phyloP scores from a whole-genome alignment of 1,284 basidiomycete genomes.

The Trametes hirsuta region DNA sequence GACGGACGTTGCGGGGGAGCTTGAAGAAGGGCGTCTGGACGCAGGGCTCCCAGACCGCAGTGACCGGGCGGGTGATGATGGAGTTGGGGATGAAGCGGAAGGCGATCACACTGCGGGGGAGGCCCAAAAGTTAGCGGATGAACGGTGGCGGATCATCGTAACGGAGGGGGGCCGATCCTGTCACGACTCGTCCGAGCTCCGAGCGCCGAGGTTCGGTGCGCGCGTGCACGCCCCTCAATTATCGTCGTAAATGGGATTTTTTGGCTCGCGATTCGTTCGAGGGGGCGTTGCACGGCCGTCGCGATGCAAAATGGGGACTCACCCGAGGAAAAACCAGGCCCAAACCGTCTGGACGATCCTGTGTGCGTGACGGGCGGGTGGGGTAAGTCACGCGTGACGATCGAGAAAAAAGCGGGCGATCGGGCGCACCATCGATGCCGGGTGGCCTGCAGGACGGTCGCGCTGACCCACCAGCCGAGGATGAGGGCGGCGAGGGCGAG shows the following conservation, averaged over 20 bases:
- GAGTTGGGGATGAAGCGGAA: slow-evolving; percentile 80
- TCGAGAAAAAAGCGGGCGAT: slow-evolving; percentile 11
- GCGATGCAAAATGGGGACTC: slow-evolving; percentile 29
- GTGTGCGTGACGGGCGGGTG: slow-evolving; percentile 10
- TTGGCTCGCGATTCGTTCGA: too few species aligned
- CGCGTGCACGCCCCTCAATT: neutral
- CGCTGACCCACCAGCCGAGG: slow-evolving; percentile 81
- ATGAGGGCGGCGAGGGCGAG: slow-evolving; percentile 59
- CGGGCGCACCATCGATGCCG: slow-evolving; percentile 66
- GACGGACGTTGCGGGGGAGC: slow-evolving; percentile 59
- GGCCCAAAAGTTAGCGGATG: neutral
- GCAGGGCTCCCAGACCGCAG: slow-evolving; percentile 64
- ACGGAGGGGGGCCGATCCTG: neutral
- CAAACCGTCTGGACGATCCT: slow-evolving; percentile 81
- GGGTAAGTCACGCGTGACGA: slow-evolving; percentile 23
- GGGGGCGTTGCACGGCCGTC: too few species aligned
- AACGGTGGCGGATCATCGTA: neutral
- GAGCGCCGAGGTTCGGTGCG: neutral
- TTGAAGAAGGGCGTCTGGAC: slow-evolving; percentile 72
- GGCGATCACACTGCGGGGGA: slow-evolving; percentile 61
- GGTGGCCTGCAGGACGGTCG: slow-evolving; percentile 67
- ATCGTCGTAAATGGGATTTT: too few species aligned
- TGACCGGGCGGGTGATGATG: slow-evolving; percentile 66
- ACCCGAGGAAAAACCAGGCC: slow-evolving; percentile 81
- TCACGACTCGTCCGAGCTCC: slow-evolving; percentile 3